These are phyloP conservation scores for Thoreauomyces humboldtii DNA, from an alignment of 192 early-diverging fungal genomes.

Conservation along the genomic window DNA sequence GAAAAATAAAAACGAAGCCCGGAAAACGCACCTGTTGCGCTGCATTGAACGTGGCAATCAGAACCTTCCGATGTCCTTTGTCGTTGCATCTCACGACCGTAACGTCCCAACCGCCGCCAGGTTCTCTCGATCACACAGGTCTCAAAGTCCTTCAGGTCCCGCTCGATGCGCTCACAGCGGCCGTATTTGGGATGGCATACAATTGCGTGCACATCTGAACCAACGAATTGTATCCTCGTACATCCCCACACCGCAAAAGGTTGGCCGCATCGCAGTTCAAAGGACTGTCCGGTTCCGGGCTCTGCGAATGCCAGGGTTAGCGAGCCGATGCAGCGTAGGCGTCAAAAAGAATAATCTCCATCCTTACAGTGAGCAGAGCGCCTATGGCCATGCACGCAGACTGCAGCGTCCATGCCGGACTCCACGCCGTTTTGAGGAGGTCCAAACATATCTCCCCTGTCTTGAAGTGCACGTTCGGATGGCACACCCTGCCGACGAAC, in stretches of 20 bases:
- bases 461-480: slow-evolving; percentile 94
- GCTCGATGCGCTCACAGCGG: too few species aligned
- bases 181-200: slow-evolving; percentile 47
- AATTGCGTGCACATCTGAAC: slow-evolving; percentile 81
- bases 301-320: too few species aligned
- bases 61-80: too few species aligned
- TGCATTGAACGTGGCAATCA: too few species aligned
- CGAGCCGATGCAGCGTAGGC: too few species aligned
- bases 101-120: too few species aligned
- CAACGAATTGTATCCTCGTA: slow-evolving; percentile 80
- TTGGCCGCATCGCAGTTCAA: slow-evolving; percentile 96
- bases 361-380: slow-evolving; percentile 64
- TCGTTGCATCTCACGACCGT: too few species aligned
- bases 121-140: too few species aligned
- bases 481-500: slow-evolving; percentile 77
- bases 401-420: slow-evolving; percentile 91
- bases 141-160: too few species aligned
- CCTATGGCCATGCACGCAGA: slow-evolving; percentile 81
- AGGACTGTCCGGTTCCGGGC: slow-evolving; percentile 86
- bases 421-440: slow-evolving; percentile 90
- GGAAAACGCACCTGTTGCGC: too few species aligned
- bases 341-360: too few species aligned
- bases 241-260: slow-evolving; percentile 83
- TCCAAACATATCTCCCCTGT: slow-evolving; percentile 98
- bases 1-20: too few species aligned